Base-by-base conservation (phyloP, 2,329 filamentous ascomycete species). In the Neonectria coccinea region DNA sequence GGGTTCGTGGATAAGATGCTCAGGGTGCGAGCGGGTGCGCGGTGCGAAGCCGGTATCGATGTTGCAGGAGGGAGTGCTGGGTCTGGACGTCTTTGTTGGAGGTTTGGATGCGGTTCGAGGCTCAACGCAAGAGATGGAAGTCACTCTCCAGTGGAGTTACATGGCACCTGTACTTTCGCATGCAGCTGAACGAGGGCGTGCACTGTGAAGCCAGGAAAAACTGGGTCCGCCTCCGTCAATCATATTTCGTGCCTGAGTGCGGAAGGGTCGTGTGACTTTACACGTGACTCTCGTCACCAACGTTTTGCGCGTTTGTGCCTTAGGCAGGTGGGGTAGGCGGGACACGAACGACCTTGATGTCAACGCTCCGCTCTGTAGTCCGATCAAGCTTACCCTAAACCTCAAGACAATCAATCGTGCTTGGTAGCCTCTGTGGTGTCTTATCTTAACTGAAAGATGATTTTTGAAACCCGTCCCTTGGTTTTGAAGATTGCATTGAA, bases 111-210 rank as follows among this genome's bases (percentile, higher is more conserved):
- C 53, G 33, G 54, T 66, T 62, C 39, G 53, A 67, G 65, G 60
- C 63, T 69, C 64, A 68, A 70, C 55, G 67, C 66, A 66, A 66
- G 65, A 20, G 67, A 68, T 69, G 59, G 69, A 79, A 77, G 78
- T 79, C 76, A 77, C 77, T 72, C 62, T 73, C 53, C 58, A 70
- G 76, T 74, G 74, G 64, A 73, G 68, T 73, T 77, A 70, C 73
- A 76, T 74, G 72, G 73, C 70, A 73, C 68, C 61, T 75, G 75
- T 77, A 77, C 75, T 71, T 76, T 71, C 68, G 64, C 68, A 76
- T 76, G 74, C 71, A 77, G 70, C 65, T 66, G 57, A 67, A 67
- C 60, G 65, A 73, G 59, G 56, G 59, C 58, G 56, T 59, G 65
- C 59, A 62, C 59, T 55, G 59, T 65, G 55, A 61, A 56, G 61